phyloP scores from a whole-genome alignment of 768 basidiomycete genomes.

The Russula earlei region DNA sequence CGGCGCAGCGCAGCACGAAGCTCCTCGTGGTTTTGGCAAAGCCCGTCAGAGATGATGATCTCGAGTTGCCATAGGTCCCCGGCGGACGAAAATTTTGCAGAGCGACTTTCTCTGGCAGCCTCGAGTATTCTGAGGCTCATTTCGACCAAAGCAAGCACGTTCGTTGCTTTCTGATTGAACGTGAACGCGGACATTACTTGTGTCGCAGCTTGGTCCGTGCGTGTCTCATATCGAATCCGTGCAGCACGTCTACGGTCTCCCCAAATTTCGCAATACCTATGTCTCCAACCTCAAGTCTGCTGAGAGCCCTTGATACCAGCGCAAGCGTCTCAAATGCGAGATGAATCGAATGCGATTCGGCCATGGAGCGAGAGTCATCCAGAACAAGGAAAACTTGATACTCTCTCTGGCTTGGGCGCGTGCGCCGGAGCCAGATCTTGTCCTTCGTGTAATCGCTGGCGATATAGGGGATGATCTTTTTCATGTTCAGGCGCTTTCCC shows the following conservation, averaged over 20 bases:
- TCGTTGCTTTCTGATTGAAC: slow-evolving; percentile 84
- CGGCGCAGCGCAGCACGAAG: slow-evolving; percentile 70
- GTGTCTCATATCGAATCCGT: slow-evolving; percentile 75
- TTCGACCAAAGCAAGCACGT: slow-evolving; percentile 76
- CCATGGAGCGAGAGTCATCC: slow-evolving; percentile 96
- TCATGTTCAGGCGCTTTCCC: slow-evolving; percentile 97
- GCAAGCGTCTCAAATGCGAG: slow-evolving; percentile 91
- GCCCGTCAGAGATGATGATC: slow-evolving; percentile 98
- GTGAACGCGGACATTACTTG: slow-evolving; percentile 76
- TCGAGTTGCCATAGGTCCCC: slow-evolving; percentile 94
- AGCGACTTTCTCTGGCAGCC: slow-evolving; percentile 60
- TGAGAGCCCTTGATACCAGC: slow-evolving; percentile 83
- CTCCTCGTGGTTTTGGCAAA: slow-evolving; percentile 90
- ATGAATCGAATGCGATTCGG: slow-evolving; percentile 84
- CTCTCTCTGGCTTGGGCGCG: slow-evolving; percentile 86
- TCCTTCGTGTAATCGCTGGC: slow-evolving; percentile 99
- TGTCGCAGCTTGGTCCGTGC: slow-evolving; percentile 72
- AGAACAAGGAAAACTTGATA: slow-evolving; percentile 93
- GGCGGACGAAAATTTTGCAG: slow-evolving; percentile 50
- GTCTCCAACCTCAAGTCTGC: slow-evolving; percentile 91
- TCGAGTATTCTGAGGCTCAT: slow-evolving; percentile 66
- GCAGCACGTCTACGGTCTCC: slow-evolving; percentile 76
- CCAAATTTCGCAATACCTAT: slow-evolving; percentile 89
- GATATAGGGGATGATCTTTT: slow-evolving; percentile 95
- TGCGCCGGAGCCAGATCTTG: slow-evolving; percentile 96